phyloP scores from a whole-genome alignment of 1,139 yeast genomes.

The Suhomyces panamericanus region DNA sequence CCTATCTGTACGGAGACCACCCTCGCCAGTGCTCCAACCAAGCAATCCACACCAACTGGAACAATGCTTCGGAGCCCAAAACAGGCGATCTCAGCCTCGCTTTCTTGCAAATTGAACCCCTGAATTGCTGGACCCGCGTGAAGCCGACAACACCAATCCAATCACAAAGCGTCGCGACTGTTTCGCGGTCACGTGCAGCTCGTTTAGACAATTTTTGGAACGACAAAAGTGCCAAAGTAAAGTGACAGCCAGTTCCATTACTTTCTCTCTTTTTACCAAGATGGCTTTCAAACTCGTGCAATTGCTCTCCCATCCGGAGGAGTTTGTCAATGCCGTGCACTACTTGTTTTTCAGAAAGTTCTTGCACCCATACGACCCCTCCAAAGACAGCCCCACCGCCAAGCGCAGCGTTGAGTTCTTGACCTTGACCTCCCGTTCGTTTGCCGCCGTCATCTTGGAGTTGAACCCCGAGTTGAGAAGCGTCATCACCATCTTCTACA shows the following conservation, averaged over 20 bases:
- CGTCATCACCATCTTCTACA: constrained; percentile 79
- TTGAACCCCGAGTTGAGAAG: constrained; percentile 86
- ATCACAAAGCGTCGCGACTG: neutral
- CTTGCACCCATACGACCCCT: constrained; percentile 51
- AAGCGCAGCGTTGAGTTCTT: constrained; percentile 70
- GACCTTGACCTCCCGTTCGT: constrained; percentile 77
- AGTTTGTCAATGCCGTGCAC: constrained; percentile 67
- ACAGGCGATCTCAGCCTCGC: neutral
- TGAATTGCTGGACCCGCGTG: neutral
- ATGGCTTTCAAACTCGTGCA: constrained; percentile 68
- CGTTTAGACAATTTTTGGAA: constrained; percentile 6
- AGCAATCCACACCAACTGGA: neutral
- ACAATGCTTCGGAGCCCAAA: neutral
- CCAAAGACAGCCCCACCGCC: constrained; percentile 47
- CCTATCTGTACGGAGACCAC: neutral
- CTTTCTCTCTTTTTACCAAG: neutral
- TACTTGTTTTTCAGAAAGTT: constrained; percentile 56
- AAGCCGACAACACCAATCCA: constrained; percentile 1
- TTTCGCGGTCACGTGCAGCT: constrained; percentile 3
- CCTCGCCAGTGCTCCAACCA: neutral
- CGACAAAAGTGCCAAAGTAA: constrained; percentile 1
- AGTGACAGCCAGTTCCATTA: neutral
- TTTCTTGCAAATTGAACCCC: neutral
- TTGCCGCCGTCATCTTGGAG: constrained; percentile 89
- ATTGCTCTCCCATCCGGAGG: constrained; percentile 68